Base-by-base conservation (phyloP, 805 yeast genomes). In the Isabelozyma rhagii region DNA sequence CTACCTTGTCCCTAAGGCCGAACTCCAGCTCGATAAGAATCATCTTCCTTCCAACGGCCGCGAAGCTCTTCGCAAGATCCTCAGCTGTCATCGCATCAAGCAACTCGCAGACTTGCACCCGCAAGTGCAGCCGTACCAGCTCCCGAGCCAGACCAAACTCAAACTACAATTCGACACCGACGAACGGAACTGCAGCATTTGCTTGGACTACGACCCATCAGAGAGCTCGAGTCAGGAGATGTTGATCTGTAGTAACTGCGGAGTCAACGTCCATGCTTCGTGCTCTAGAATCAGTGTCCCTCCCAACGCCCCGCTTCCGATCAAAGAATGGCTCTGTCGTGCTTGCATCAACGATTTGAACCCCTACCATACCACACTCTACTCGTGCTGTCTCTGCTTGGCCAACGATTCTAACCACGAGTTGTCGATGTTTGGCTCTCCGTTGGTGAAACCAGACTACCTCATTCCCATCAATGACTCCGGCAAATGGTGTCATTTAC, bases 401-500 rank as follows among this genome's bases (percentile, higher is more conserved):
- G 75, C 81, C 0, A 73, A 78, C 41, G 87, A 81, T 44, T 59
- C 69, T 15, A 78, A 79, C 55, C 69, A 72, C 52, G 83, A 75
- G 52, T 62, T 72, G 11, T 70, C 78, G 3, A 69, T 75, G 17
- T 59, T 65, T 17, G 81, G 83, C 1, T 63, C 66, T 7, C 62
- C 66, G 2, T 46, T 55, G 40, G 75, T 76, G 1, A 66, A 66
- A 29, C 84, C 88, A 0, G 92, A 86, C 56, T 88, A 83, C 29
- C 63, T 89, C 56, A 87, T 87, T 58, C 75, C 89, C n/a, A 82
- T 94, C 0, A 55, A 61, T 4, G 79, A 75, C 48, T 54, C 71
- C 0, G 88, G 88, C 1, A 73, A 76, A 50, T 91, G 97, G 97
- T 82, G 84, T 34, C 97, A 91, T 69, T 68, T 85, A 3, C 52